These are phyloP conservation scores for Myxozyma nipponensis DNA, from an alignment of 805 yeast species.

Conservation along the genomic window DNA sequence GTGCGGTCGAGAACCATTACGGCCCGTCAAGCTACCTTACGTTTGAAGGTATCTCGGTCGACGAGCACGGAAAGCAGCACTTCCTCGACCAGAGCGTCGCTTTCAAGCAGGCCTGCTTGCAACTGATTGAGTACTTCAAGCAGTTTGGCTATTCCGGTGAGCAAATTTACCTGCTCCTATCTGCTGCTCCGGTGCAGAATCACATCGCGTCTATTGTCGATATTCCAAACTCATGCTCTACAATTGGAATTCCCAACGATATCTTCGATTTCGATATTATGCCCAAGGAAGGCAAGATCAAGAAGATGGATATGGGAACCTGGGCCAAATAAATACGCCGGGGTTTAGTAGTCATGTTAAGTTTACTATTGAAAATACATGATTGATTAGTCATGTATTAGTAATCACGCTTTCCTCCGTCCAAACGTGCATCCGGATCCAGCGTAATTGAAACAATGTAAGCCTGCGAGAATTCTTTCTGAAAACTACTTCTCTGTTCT, in stretches of 20 bases:
- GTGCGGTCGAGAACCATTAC: constrained; percentile 47
- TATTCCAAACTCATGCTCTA: constrained; percentile 51
- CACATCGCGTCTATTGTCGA: constrained; percentile 52
- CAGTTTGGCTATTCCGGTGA: constrained; percentile 51
- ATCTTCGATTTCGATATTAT: constrained; percentile 47
- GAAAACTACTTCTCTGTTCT: too few relatives aligned
- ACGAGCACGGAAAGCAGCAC: constrained; percentile 46
- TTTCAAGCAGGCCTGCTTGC: constrained; percentile 47
- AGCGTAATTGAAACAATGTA: too few relatives aligned
- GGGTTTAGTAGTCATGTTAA: too few relatives aligned
- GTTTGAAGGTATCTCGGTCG: constrained; percentile 53
- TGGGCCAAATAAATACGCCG: constrained; percentile 12
- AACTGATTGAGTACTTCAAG: constrained; percentile 49
- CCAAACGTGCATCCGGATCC: too few relatives aligned
- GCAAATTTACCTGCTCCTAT: constrained; percentile 46
- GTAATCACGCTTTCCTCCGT: too few relatives aligned
- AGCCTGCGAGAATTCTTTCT: too few relatives aligned
- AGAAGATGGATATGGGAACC: constrained; percentile 18
- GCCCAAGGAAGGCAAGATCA: constrained; percentile 23
- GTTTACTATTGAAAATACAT: too few relatives aligned
- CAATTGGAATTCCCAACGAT: constrained; percentile 50
- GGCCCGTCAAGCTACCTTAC: constrained; percentile 50
- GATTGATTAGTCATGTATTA: too few relatives aligned
- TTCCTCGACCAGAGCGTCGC: constrained; percentile 49
- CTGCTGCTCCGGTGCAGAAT: constrained; percentile 50